A percentile compares a stretch with the other conserved stretches of the same genome.
phyloP scores from a whole-genome alignment of 441 rosid genomes.

The Mallotus repandus region DNA sequence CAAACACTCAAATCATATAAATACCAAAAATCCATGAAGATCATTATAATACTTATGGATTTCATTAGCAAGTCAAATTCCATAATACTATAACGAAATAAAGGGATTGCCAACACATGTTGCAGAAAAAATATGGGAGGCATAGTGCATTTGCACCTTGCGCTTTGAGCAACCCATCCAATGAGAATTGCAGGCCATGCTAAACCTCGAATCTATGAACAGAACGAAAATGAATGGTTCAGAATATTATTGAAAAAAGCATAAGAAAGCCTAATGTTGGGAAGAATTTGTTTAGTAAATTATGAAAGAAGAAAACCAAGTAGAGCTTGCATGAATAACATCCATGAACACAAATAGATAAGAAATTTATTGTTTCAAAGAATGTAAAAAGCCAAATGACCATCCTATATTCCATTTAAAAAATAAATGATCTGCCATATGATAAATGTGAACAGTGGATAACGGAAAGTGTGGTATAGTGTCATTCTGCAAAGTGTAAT shows the following conservation, averaged over 20 bases:
- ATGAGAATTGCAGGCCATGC: slow-evolving; percentile 60
- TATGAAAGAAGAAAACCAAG: neutral
- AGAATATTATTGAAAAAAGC: neutral
- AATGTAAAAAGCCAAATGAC: no score
- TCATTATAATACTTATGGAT: neutral
- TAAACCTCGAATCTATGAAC: slow-evolving; percentile 52
- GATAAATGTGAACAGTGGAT: neutral
- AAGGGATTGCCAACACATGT: slow-evolving; percentile 8
- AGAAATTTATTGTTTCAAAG: neutral
- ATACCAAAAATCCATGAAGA: neutral
- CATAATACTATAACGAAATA: neutral
- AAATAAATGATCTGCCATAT: neutral
- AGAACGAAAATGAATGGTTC: neutral
- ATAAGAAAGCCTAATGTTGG: neutral
- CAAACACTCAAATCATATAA: neutral
- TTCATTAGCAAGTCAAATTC: neutral
- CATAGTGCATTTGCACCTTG: slow-evolving; percentile 35
- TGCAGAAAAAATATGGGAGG: slow-evolving; percentile 8
- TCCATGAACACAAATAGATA: neutral
- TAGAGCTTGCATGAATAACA: neutral
- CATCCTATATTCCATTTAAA: no score
- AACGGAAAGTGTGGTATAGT: neutral
- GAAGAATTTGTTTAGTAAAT: neutral
- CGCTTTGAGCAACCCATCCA: slow-evolving; percentile 62
- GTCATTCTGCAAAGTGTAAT: neutral